phyloP scores from a whole-genome alignment of 352 stramenopile species.

The Phytophthora tentaculata region DNA sequence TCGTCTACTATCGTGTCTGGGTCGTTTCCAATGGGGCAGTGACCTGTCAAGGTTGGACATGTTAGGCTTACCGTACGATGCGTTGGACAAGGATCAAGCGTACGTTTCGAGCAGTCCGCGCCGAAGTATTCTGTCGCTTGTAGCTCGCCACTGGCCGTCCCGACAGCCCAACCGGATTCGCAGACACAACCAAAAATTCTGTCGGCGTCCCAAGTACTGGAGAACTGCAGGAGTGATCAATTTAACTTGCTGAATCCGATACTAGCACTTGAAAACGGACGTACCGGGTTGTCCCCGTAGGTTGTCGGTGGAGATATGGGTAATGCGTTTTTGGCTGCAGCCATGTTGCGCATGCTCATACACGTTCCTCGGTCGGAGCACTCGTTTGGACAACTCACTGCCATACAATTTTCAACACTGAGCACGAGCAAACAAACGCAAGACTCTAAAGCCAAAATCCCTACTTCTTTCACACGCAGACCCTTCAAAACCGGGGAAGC shows the following conservation, averaged over 20 bases:
- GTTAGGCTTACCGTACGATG: background rate
- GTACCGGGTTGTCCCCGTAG: conserved; percentile 58
- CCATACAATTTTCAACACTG: background rate
- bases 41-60: conserved; percentile 43
- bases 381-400: conserved; percentile 72
- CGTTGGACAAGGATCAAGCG: conserved; percentile 15
- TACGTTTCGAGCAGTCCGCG: conserved; percentile 84
- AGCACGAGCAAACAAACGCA: conserved; percentile 5
- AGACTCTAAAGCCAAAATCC: conserved; percentile 2
- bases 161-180: conserved; percentile 87
- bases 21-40: conserved; percentile 87
- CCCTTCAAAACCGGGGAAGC: conserved; percentile 84
- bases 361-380: conserved; percentile 79
- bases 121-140: conserved; percentile 91
- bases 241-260: background rate
- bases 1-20: conserved; percentile 72
- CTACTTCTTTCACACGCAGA: conserved; percentile 81
- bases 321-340: conserved; percentile 55
- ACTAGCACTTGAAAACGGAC: conserved; percentile 14
- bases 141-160: conserved; percentile 67
- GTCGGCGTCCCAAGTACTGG: conserved; percentile 91
- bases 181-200: conserved; percentile 91
- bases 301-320: conserved; percentile 75
- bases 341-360: conserved; percentile 86
- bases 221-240: conserved; percentile 33